Evolutionary conservation across 2,329 filamentous ascomycete species (phyloP), one percentile per base, ranked within the genome.

Genomic region (Lachnellula occidentalis): DNA sequence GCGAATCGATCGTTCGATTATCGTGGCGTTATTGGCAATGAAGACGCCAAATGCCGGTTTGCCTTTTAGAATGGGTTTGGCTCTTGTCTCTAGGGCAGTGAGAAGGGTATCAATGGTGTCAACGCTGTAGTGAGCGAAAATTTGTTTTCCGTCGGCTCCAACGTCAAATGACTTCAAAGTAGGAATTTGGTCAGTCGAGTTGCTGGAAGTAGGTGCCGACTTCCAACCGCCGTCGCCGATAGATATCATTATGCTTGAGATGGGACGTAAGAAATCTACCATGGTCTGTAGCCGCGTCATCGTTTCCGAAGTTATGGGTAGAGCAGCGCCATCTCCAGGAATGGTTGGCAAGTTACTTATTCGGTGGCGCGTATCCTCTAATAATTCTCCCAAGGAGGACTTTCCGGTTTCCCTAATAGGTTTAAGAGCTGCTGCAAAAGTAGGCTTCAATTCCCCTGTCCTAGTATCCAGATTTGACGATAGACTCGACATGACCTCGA

Each of bases 401-500:
- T 96, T 96, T 39, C 90, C 92, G 0, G 92, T 97, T 68, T 96
- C 92, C 19, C 92, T 84, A 11, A 97, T 82, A 1, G 94, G 94
- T 64, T 94, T 91, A 14, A 97, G 75, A 8, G 90, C 89, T 52
- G 95, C 90, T 5, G 89, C 86, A 50, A 99, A 82, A 5, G 90
- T 81, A 31, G 82, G 77, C 69, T 96, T 96, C 55, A 96, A 78
- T 66, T 96, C 90, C 2, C 90, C 90, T 0, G 91, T 95, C 58
- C 87, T 85, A 4, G 82, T 80, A 59, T 96, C 92, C 4, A 99
- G 75, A 39, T 87, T 85, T 53, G 85, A 86, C 2, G 90, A 91
- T 47, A 96, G 78, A 12, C 80, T 81, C 0, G 90, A 88, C 46
- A 97, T 83, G 57, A 96, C 89, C 65, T 96, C 92, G 34, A 95